A percentile compares a stretch with the other conserved stretches of the same genome.
Evolutionary conservation across 2,329 filamentous ascomycete species (phyloP).

Genomic region (Hypoxylon rubiginosum): DNA sequence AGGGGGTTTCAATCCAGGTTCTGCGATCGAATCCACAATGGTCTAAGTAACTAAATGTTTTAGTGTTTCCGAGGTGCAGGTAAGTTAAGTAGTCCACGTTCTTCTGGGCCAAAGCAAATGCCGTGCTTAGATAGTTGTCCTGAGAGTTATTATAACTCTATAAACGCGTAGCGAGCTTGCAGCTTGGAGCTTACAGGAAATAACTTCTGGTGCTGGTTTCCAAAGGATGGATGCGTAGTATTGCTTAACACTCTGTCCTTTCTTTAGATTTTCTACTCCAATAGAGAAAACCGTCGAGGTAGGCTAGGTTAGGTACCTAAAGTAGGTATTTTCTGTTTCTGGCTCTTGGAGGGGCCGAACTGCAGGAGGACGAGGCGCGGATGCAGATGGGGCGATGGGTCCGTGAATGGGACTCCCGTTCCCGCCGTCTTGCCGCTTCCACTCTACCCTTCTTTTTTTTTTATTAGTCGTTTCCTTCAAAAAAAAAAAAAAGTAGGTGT

Average conservation of each 20-base stretch:
- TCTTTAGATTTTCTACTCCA: not conserved
- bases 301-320: not conserved
- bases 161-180: not conserved
- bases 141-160: conserved; percentile 4
- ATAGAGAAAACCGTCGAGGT: not conserved
- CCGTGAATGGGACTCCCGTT: conserved; percentile 39
- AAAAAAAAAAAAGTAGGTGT: conserved; percentile 17
- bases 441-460: conserved; percentile 9
- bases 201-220: not conserved
- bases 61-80: conserved; percentile 34
- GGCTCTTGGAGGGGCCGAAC: conserved; percentile 4
- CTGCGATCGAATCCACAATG: conserved; percentile 21
- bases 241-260: not conserved
- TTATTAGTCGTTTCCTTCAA: conserved; percentile 21
- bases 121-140: conserved; percentile 6
- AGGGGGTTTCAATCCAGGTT: conserved; percentile 2
- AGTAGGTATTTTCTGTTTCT: not conserved
- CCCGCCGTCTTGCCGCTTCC: conserved; percentile 36
- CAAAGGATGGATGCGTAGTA: not conserved
- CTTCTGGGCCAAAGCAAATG: conserved; percentile 15
- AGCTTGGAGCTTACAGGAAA: not conserved
- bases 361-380: conserved; percentile 36
- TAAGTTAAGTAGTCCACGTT: conserved; percentile 18
- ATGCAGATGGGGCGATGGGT: conserved; percentile 41
- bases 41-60: conserved; percentile 15